phyloP scores from a whole-genome alignment of 1,284 basidiomycete genomes.

The Cutaneotrichosporon cyanovorans region DNA sequence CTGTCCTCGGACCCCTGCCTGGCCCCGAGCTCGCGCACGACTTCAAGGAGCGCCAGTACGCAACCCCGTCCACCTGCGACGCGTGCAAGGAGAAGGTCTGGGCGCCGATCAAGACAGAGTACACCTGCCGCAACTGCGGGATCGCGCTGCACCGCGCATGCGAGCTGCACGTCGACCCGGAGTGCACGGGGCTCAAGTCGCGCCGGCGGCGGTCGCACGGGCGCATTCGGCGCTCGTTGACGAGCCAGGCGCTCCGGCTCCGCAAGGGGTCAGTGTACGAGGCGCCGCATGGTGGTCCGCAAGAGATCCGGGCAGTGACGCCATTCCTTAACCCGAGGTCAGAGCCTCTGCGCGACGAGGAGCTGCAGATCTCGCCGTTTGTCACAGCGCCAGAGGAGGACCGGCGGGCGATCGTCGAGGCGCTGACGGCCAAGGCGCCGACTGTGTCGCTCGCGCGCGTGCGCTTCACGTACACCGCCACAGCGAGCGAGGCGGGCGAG shows the following conservation, averaged over 20 bases:
- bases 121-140: constrained; percentile 13
- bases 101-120: constrained; percentile 14
- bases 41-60: constrained; percentile 18
- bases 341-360: constrained; percentile 20
- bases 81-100: constrained; percentile 16
- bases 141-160: constrained; percentile 18
- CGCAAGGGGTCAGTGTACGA: constrained; percentile 9
- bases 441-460: constrained; percentile 10
- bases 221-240: constrained; percentile 10
- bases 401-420: constrained; percentile 9
- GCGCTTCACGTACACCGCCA: constrained; percentile 4
- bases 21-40: constrained; percentile 17
- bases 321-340: neutral
- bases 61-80: constrained; percentile 15
- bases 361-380: constrained; percentile 17
- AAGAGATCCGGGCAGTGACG: neutral
- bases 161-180: constrained; percentile 15
- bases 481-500: constrained; percentile 1
- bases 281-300: constrained; percentile 12
- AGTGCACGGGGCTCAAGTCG: constrained; percentile 15
- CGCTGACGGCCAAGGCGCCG: constrained; percentile 1
- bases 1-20: constrained; percentile 12
- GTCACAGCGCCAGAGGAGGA: constrained; percentile 5
- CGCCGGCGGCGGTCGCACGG: constrained; percentile 3
- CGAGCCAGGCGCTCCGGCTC: constrained; percentile 4